Base-by-base conservation (phyloP, 768 basidiomycete species). In the Saitozyma sp. region DNA sequence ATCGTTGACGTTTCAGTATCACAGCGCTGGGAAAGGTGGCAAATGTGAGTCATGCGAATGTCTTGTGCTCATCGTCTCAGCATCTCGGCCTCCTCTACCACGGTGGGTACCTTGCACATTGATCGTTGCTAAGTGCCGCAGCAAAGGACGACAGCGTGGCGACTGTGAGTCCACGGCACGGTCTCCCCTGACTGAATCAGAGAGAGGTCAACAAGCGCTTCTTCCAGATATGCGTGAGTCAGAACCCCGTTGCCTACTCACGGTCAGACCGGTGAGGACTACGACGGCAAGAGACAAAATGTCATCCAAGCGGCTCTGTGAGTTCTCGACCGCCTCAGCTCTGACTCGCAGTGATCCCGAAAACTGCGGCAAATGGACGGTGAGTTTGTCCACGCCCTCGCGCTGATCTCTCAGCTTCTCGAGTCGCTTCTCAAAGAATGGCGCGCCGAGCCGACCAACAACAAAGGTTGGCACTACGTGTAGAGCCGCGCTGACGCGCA, bases 391-490 rank as follows among this genome's bases (percentile, higher is more conserved):
- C 57, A 41, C 16, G 13, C 13, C 29, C 38, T 61, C 16, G 29
- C 29, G 58, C 59, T 50, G 38, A 46, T 40, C 43, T 59, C 11
- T 53, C 65, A 92, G 89, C 85, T 90, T 0, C 81, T 93, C 8
- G 83, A 87, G 8, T 80, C 89, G 2, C 81, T 97, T 19, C 84
- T 83, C 52, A 84, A 87, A 50, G 87, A 88, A 85, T 84, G 84
- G 70, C 85, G 84, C 68, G 86, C 87, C 52, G 75, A 79, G 16
- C 39, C 54, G 20, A 54, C 29, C 1, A 71, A 70, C 0, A 93
- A 90, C 80, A 97, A 96, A 66, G 71, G 77, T 75, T 11, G 13
- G 55, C 46, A 9, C 14, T 10, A 56, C 10, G 4, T 14, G 10
- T 10, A 13, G 41, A 9, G 29, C 20, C 19, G 9, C 8, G 53